A percentile compares a stretch with the other conserved stretches of the same genome.
phyloP scores from a whole-genome alignment of 2,329 filamentous ascomycete genomes.

The Parastagonospora avenae region DNA sequence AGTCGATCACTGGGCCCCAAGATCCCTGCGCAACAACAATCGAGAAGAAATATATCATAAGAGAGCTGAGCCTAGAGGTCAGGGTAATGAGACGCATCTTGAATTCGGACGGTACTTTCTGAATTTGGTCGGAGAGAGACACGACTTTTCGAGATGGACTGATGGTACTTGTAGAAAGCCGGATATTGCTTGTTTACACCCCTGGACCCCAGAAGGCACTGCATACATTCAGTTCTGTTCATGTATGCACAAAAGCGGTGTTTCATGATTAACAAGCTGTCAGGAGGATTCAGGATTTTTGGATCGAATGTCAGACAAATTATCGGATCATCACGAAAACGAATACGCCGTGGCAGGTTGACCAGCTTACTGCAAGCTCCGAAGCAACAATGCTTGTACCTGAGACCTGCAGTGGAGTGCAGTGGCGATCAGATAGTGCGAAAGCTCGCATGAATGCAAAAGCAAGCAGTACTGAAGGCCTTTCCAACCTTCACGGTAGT shows the following conservation, averaged over 20 bases:
- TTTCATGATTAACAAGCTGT: background rate
- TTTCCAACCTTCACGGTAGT: too few species aligned
- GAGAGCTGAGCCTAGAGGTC: background rate
- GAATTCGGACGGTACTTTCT: background rate
- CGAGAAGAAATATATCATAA: background rate
- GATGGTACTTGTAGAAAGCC: background rate
- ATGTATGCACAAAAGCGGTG: slow-evolving; percentile 1
- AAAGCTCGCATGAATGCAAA: too few species aligned
- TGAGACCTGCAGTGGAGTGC: background rate
- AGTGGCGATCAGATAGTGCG: background rate
- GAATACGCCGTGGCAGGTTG: background rate
- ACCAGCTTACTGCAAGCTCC: slow-evolving; percentile 1
- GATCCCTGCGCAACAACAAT: slow-evolving; percentile 10
- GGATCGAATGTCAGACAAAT: background rate
- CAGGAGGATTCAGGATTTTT: background rate
- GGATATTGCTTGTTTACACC: background rate
- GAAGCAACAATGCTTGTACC: background rate
- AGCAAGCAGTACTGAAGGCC: too few species aligned
- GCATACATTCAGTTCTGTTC: background rate
- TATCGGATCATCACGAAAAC: slow-evolving; percentile 2
- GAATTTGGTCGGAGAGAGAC: background rate
- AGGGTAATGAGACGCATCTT: background rate
- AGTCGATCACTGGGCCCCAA: slow-evolving; percentile 20
- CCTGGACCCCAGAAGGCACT: background rate
- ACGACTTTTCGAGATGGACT: background rate